Evolutionary conservation across 2,329 filamentous ascomycete genomes (phyloP).

Genomic region (Pseudopyrenochaeta lycopersici): DNA sequence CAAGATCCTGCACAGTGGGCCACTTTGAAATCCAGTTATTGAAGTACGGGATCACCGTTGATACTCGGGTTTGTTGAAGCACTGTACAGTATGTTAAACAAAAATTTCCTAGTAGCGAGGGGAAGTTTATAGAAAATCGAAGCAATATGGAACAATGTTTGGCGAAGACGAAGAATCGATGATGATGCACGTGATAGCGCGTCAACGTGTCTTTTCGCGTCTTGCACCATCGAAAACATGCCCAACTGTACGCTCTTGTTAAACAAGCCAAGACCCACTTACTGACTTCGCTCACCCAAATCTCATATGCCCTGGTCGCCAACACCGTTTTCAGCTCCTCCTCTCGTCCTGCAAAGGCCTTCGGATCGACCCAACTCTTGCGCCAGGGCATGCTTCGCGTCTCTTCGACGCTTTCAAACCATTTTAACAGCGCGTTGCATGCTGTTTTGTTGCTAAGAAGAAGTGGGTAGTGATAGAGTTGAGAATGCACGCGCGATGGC

Average conservation of each 20-base stretch:
- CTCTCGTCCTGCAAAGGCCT: slow-evolving; percentile 25
- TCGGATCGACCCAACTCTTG: slow-evolving; percentile 64
- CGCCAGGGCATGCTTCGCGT: slow-evolving; percentile 55
- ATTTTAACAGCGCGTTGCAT: slow-evolving; percentile 34
- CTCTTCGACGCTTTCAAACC: slow-evolving; percentile 43
- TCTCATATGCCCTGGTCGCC: slow-evolving; percentile 68
- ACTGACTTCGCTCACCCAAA: slow-evolving; percentile 73
- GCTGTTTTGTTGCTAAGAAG: slow-evolving; percentile 24
- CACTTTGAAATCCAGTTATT: slow-evolving; percentile 68
- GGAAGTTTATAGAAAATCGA: too few species aligned
- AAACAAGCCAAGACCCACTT: slow-evolving; percentile 19
- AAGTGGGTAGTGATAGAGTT: slow-evolving; percentile 43
- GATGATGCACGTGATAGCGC: slow-evolving; percentile 23
- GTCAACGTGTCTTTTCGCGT: slow-evolving; percentile 1
- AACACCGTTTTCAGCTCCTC: slow-evolving; percentile 52
- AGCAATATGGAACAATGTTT: neutral
- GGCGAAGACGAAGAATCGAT: neutral
- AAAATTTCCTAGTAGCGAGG: too few species aligned
- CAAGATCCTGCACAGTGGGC: slow-evolving; percentile 67
- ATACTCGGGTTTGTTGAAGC: slow-evolving; percentile 72
- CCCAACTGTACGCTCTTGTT: neutral
- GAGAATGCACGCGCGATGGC: slow-evolving; percentile 35
- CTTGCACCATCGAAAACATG: neutral
- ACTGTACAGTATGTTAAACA: slow-evolving; percentile 38
- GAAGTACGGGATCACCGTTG: slow-evolving; percentile 70